These are phyloP conservation scores for Colletotrichum cuscutae DNA, from an alignment of 2,329 filamentous ascomycete species.

Conservation along the genomic window DNA sequence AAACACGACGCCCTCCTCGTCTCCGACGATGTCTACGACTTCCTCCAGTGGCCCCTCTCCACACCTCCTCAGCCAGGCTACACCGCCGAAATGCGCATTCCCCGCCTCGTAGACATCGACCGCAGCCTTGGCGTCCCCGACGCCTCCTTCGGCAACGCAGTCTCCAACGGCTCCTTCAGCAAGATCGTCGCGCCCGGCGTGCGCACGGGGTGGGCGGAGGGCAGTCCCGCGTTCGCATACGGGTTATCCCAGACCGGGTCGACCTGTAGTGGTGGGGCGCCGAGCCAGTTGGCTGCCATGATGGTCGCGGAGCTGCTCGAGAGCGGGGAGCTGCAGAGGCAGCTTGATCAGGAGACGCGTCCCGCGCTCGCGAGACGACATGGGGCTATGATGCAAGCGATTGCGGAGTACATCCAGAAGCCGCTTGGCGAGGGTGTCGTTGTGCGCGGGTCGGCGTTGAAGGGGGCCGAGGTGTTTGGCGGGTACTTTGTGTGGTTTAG, in stretches of 20 bases:
- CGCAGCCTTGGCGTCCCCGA: slow-evolving; percentile 66
- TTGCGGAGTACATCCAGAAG: slow-evolving; percentile 64
- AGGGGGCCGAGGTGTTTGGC: slow-evolving; percentile 65
- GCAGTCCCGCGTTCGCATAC: slow-evolving; percentile 63
- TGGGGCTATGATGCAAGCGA: slow-evolving; percentile 64
- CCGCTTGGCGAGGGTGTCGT: slow-evolving; percentile 66
- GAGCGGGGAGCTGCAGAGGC: slow-evolving; percentile 54
- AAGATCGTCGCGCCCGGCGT: slow-evolving; percentile 87
- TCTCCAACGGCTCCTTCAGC: slow-evolving; percentile 90
- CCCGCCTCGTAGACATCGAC: slow-evolving; percentile 84
- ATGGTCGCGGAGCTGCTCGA: slow-evolving; percentile 60
- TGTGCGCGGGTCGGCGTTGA: slow-evolving; percentile 49
- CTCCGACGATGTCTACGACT: slow-evolving; percentile 94
- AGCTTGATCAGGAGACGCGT: slow-evolving; percentile 53
- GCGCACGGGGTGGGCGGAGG: slow-evolving; percentile 90
- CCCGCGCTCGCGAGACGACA: slow-evolving; percentile 60
- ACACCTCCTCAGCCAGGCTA: slow-evolving; percentile 41
- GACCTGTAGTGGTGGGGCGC: slow-evolving; percentile 67
- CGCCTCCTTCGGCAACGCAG: slow-evolving; percentile 77
- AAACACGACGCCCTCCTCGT: slow-evolving; percentile 85
- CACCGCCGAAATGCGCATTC: slow-evolving; percentile 61
- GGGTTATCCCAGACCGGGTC: slow-evolving; percentile 65
- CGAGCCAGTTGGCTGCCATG: slow-evolving; percentile 64
- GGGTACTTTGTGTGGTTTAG: slow-evolving; percentile 90
- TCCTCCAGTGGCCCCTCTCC: slow-evolving; percentile 78